Base-by-base conservation (phyloP, 306 rosid genomes). In the Aeschynomene evenia region DNA sequence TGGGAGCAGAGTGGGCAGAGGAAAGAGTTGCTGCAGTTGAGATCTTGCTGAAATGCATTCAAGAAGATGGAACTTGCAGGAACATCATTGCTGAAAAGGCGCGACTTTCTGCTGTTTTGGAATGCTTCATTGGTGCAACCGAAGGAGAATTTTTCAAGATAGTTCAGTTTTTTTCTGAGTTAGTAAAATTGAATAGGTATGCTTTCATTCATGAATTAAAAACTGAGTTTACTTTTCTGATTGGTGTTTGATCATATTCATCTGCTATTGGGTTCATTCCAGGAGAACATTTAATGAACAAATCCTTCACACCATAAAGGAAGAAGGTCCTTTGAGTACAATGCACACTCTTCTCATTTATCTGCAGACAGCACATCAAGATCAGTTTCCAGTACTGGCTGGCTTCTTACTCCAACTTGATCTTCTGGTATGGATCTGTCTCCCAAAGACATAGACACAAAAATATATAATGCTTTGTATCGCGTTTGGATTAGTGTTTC, bases 371-470 rank as follows among this genome's bases (percentile, higher is more conserved):
- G 88, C 94, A 26, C 78, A 9, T 63, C 84, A 72, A 54, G 90
- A 86, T 4, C 90, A 86, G 61, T 73, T 86, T 77, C 96, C 98
- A 51, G 78, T 78, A 34, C 85, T 88, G 77, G 98, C 98, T 20
- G 89, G 97, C 69, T 87, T 94, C 23, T 73, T 94, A 22, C 94
- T 94, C 68, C 94, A 94, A 78, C 97, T 94, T 66, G 98, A 94
- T 91, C 87, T 94, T 83, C 88, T 94, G 97, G 98, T 94, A 63
- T 59, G 87, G 37, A 81, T 56, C 56, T 67, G 51, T 15, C 51
- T 45, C 51, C 9, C 19, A n/a, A n/a, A n/a, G n/a, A n/a, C n/a
- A n/a, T n/a, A n/a, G n/a, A n/a, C n/a, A n/a, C n/a, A n/a, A n/a
- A n/a, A n/a, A n/a, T n/a, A 28, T 67, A 28, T 28, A 28, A 28